These are phyloP conservation scores for Paraphaeosphaeria minitans DNA, from an alignment of 2,329 filamentous ascomycete genomes.

Conservation along the genomic window DNA sequence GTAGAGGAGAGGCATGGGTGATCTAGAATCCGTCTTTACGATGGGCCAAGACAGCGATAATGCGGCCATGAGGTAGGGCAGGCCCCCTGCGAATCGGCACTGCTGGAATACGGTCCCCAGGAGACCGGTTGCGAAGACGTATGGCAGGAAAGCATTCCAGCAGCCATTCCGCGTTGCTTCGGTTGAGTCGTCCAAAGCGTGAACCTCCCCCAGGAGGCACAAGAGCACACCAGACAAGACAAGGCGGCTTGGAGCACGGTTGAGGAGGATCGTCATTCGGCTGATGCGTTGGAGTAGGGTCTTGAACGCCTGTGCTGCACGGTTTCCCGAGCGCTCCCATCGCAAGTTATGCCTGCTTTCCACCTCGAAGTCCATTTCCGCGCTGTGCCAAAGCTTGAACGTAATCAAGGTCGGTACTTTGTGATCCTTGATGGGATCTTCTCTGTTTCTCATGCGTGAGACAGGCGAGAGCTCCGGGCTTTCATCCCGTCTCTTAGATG, in stretches of 20 bases:
- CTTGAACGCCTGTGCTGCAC: too few relatives aligned
- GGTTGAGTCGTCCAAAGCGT: background rate
- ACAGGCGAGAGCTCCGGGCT: too few relatives aligned
- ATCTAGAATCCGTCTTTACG: background rate
- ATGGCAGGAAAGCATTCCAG: background rate
- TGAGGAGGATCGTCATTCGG: background rate
- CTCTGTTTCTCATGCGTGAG: too few relatives aligned
- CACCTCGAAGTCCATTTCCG: conserved; percentile 31
- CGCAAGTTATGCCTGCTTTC: background rate
- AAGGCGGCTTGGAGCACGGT: background rate
- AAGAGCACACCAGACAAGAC: background rate
- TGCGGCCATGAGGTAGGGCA: background rate
- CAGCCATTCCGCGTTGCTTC: background rate
- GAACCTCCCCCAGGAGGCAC: background rate
- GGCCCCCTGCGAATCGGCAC: background rate
- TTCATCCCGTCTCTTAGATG: too few relatives aligned
- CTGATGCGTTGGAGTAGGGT: background rate
- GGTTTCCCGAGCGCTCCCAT: too few relatives aligned
- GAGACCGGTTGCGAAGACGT: background rate
- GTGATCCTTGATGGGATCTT: too few relatives aligned
- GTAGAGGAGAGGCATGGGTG: background rate
- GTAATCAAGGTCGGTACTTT: too few relatives aligned
- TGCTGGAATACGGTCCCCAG: background rate
- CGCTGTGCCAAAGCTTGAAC: conserved; percentile 18
- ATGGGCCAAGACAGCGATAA: background rate